These are phyloP conservation scores for Termitomyces bulborhizus DNA, from an alignment of 768 basidiomycete species.

Conservation along the genomic window DNA sequence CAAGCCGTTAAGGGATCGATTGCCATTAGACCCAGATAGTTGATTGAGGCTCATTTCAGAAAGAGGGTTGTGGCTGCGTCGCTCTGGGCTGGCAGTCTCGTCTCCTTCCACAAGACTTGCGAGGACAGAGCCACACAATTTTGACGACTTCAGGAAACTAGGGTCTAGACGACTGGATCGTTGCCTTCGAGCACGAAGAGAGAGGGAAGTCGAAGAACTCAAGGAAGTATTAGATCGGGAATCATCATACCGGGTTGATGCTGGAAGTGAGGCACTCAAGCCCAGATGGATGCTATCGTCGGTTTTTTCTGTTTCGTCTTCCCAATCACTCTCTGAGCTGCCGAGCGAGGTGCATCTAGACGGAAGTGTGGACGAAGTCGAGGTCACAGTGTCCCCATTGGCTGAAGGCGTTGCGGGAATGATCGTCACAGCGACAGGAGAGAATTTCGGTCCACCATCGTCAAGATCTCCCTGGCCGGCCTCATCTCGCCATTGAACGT, in stretches of 20 bases:
- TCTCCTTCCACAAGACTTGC: constrained; percentile 70
- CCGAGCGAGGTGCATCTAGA: constrained; percentile 44
- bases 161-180: constrained; percentile 66
- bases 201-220: constrained; percentile 18
- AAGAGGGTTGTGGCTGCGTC: constrained; percentile 36
- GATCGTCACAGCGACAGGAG: constrained; percentile 28
- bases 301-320: constrained; percentile 65
- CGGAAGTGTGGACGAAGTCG: constrained; percentile 24
- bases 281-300: constrained; percentile 68
- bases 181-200: constrained; percentile 34
- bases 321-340: constrained; percentile 84
- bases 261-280: constrained; percentile 36
- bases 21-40: constrained; percentile 22
- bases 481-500: constrained; percentile 85
- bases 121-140: constrained; percentile 38
- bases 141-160: constrained; percentile 53
- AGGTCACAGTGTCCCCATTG: constrained; percentile 15
- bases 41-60: constrained; percentile 67
- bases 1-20: constrained; percentile 17
- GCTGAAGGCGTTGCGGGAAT: constrained; percentile 38
- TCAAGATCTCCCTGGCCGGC: constrained; percentile 78
- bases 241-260: constrained; percentile 20
- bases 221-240: constrained; percentile 13
- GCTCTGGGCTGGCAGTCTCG: constrained; percentile 38
- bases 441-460: constrained; percentile 41